These are phyloP conservation scores for Ensete glaucum DNA, from an alignment of 176 grass and related monocot species.

Conservation along the genomic window DNA sequence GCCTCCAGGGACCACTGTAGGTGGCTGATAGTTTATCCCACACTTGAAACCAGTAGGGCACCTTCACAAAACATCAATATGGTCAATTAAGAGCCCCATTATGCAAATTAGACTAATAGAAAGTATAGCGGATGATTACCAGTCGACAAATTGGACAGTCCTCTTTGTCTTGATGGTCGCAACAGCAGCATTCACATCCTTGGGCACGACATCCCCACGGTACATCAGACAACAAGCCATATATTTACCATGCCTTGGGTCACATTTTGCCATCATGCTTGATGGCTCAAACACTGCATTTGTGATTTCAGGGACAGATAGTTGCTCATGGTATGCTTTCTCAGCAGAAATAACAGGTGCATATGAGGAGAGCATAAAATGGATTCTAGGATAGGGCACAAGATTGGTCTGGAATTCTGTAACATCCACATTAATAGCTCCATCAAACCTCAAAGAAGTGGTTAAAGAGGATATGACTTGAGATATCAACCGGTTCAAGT, in stretches of 20 bases:
- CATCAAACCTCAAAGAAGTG: conserved; percentile 92
- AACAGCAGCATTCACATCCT: conserved; percentile 94
- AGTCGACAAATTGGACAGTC: conserved; percentile 94
- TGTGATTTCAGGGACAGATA: conserved; percentile 93
- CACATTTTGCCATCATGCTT: conserved; percentile 99
- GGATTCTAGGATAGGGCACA: conserved; percentile 89
- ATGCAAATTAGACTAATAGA: not conserved
- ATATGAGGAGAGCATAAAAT: conserved; percentile 98
- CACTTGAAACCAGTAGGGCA: conserved; percentile 37
- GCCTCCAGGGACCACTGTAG: conserved; percentile 29
- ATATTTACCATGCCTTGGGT: conserved; percentile 93
- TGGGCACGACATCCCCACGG: conserved; percentile 92
- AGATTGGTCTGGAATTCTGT: conserved; percentile 96
- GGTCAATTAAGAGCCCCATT: not conserved
- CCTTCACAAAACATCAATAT: conserved; percentile 4
- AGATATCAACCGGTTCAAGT: conserved; percentile 91
- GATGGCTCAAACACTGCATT: conserved; percentile 97
- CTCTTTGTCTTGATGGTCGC: conserved; percentile 99
- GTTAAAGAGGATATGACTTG: conserved; percentile 94
- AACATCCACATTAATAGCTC: conserved; percentile 93
- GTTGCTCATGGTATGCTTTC: conserved; percentile 98
- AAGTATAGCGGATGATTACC: conserved; percentile 43
- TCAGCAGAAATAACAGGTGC: conserved; percentile 92
- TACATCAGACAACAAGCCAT: conserved; percentile 99
- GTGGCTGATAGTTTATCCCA: conserved; percentile 32